A percentile compares a stretch with the other conserved stretches of the same genome.
These are phyloP conservation scores for Fusarium euwallaceae DNA, from an alignment of 2,329 filamentous ascomycete genomes.

Conservation along the genomic window DNA sequence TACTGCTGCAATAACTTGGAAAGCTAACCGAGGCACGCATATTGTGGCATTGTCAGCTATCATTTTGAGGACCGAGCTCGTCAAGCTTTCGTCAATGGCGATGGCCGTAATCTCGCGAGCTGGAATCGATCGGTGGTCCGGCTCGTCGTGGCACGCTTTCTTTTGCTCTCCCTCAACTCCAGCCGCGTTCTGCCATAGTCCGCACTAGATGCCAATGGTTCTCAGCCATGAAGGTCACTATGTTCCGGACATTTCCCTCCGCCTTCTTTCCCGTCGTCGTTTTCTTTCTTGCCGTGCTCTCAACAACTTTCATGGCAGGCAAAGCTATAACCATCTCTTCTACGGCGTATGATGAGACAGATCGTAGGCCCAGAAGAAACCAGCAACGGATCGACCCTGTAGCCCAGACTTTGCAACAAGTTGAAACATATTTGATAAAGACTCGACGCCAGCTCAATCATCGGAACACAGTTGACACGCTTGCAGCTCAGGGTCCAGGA, in stretches of 20 bases:
- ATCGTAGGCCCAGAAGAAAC: neutral
- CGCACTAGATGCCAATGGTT: neutral
- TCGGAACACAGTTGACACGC: constrained; percentile 15
- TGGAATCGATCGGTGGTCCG: neutral
- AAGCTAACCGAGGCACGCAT: neutral
- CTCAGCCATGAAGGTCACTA: neutral
- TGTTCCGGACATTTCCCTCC: neutral
- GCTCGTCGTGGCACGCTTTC: neutral
- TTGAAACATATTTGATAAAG: constrained; percentile 8
- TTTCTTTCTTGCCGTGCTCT: neutral
- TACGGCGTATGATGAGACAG: neutral
- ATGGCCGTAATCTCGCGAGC: neutral
- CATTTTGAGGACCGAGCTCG: neutral
- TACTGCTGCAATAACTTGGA: neutral
- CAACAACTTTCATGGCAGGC: neutral
- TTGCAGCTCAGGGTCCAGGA: neutral
- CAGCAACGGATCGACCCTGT: neutral
- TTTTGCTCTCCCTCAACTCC: neutral
- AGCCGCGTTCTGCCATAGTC: neutral
- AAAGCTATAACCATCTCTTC: neutral
- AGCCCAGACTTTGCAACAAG: constrained; percentile 16
- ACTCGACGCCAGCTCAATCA: constrained; percentile 12
- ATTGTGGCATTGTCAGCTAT: neutral
- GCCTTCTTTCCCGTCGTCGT: neutral
- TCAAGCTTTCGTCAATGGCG: neutral